phyloP scores from a whole-genome alignment of 768 basidiomycete species.

The Sarcomyxa edulis region DNA sequence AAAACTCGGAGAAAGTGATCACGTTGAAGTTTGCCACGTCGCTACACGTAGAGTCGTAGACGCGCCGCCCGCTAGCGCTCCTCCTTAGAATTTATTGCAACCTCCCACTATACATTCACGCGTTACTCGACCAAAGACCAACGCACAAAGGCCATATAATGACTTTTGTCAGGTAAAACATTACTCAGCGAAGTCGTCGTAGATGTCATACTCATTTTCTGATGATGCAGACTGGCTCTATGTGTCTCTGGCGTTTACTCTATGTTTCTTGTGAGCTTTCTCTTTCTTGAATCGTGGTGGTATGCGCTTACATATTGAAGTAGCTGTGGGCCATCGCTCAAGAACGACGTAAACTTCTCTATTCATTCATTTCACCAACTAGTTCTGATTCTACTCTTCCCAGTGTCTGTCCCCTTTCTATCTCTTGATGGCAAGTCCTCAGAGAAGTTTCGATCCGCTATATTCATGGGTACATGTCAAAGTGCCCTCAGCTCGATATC shows the following conservation, averaged over 20 bases:
- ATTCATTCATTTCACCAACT: not conserved
- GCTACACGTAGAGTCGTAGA: too few species aligned
- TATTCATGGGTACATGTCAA: conserved; percentile 84
- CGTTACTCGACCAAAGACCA: too few species aligned
- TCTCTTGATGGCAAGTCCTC: conserved; percentile 55
- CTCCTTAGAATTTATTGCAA: too few species aligned
- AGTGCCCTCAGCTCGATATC: conserved; percentile 73
- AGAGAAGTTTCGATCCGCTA: conserved; percentile 78
- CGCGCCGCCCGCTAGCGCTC: too few species aligned
- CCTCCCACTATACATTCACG: too few species aligned
- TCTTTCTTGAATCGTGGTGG: not conserved
- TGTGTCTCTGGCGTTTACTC: conserved; percentile 89
- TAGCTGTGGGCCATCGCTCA: conserved; percentile 92
- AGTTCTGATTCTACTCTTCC: not conserved
- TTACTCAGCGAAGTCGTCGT: too few species aligned
- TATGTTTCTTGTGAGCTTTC: conserved; percentile 73
- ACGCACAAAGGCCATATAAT: too few species aligned
- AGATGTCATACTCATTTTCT: too few species aligned
- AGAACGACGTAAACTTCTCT: conserved; percentile 63
- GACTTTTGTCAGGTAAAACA: too few species aligned
- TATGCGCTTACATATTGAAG: conserved; percentile 6
- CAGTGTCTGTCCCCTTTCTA: conserved; percentile 84
- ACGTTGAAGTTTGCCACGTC: too few species aligned
- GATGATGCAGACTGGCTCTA: conserved; percentile 63
- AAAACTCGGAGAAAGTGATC: too few species aligned